Conservation (phyloP, 352 stramenopile species). For the Globisporangium yorkense region DNA sequence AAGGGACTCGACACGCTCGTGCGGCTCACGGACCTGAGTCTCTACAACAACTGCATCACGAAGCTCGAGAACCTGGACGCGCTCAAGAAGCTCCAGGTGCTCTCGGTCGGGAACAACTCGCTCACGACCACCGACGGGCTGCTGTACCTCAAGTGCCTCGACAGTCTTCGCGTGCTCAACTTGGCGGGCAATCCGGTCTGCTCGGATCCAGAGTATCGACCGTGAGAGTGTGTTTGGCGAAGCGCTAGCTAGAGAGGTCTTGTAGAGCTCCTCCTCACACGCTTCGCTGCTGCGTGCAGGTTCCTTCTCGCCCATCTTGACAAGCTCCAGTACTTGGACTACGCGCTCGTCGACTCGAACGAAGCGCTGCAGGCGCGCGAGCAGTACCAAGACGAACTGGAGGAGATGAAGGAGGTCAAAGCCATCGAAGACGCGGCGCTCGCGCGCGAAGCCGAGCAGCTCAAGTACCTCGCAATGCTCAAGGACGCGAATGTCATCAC, state of each 20-base stretch:
- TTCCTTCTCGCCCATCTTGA: constrained; percentile 91
- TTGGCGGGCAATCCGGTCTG: constrained; percentile 92
- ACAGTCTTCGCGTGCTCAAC: constrained; percentile 89
- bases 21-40: constrained; percentile 86
- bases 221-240: constrained; percentile 23
- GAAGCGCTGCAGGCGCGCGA: constrained; percentile 79
- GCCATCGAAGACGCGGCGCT: constrained; percentile 76
- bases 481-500: constrained; percentile 84
- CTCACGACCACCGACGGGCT: constrained; percentile 70
- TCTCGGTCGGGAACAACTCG: constrained; percentile 91
- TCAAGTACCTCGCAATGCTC: constrained; percentile 76
- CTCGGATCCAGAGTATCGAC: constrained; percentile 87
- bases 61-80: constrained; percentile 88
- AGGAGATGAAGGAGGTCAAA: constrained; percentile 82
- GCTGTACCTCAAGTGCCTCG: constrained; percentile 77
- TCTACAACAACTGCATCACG: constrained; percentile 94
- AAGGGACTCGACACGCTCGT: constrained; percentile 89
- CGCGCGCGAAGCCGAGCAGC: constrained; percentile 68
- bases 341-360: constrained; percentile 79
- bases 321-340: constrained; percentile 92
- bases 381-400: constrained; percentile 88
- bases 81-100: constrained; percentile 87
- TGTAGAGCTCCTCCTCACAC: neutral
- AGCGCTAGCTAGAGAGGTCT: neutral
- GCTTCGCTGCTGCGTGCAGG: constrained; percentile 15